phyloP scores from a whole-genome alignment of 176 grass and related monocot species.

The Juncus effusus region DNA sequence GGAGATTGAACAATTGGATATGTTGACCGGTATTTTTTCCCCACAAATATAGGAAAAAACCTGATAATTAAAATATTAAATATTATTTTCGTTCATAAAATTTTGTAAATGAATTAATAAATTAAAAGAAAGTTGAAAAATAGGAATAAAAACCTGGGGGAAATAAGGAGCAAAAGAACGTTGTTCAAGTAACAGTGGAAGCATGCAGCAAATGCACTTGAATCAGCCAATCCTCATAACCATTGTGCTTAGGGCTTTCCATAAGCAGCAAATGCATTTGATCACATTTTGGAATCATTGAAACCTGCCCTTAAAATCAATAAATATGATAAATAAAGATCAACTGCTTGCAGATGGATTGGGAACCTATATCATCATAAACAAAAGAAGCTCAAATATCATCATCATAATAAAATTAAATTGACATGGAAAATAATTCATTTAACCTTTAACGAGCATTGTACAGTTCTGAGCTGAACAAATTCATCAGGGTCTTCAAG shows the following conservation, averaged over 20 bases:
- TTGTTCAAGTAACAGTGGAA: slow-evolving; percentile 78
- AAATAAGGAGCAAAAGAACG: slow-evolving; percentile 19
- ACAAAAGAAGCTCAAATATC: background rate
- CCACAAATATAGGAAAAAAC: slow-evolving; percentile 31
- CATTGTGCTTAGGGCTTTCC: slow-evolving; percentile 55
- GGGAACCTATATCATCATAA: slow-evolving; percentile 50
- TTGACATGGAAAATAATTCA: background rate
- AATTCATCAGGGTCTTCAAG: too few species aligned
- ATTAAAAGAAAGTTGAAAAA: background rate
- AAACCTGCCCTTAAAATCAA: slow-evolving; percentile 36
- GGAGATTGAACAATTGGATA: slow-evolving; percentile 68
- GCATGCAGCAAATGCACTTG: slow-evolving; percentile 37
- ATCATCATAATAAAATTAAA: too few species aligned
- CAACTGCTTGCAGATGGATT: slow-evolving; percentile 57
- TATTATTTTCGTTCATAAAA: background rate
- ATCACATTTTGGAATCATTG: slow-evolving; percentile 80
- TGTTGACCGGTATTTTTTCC: slow-evolving; percentile 61
- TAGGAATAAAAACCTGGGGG: slow-evolving; percentile 34
- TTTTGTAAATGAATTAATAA: background rate
- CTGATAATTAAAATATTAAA: slow-evolving; percentile 35
- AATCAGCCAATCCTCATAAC: slow-evolving; percentile 28
- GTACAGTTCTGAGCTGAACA: slow-evolving; percentile 64
- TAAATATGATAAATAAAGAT: slow-evolving; percentile 2
- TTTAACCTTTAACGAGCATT: slow-evolving; percentile 51
- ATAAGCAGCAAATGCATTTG: slow-evolving; percentile 86